Evolutionary conservation across 2,329 filamentous ascomycete genomes (phyloP), one percentile per base, ranked within the genome.

Genomic region (Colletotrichum falcatum): DNA sequence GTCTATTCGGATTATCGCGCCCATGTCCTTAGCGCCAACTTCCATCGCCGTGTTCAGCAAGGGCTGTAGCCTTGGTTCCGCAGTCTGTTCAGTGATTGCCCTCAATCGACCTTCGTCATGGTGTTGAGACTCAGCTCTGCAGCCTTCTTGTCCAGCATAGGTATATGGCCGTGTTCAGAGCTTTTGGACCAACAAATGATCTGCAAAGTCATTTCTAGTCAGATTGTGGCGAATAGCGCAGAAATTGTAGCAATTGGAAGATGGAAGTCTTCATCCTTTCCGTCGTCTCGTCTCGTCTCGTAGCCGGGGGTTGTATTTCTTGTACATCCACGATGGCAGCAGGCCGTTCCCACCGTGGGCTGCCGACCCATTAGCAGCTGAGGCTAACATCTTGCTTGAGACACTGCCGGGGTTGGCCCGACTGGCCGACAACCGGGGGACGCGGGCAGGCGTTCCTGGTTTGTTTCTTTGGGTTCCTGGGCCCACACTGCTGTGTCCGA

Each of bases 391-490:
- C 23, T 61, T 33, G 16, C 11, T 61, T 26, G 3, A 4, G 46
- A 66, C 30, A 49, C 26, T 18, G 20, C 16, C 61, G 46, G 55
- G 33, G 58, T 59, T 54, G 67, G 37, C 67, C 58, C 62, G 64
- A 62, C 56, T 71, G 49, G 56, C 51, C 44, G 44, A 59, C 65
- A 33, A 49, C 59, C 69, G 28, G 66, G 69, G 69, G 66, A n/a
- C 51, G 39, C 61, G 55, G 46, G 68, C 51, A 62, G 68, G 30
- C 55, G 51, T 65, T 66, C 69, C 71, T 60, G 68, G 59, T 53
- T 71, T 59, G 60, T 71, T 61, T 71, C 59, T 71, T 72, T 67
- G 65, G 63, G 58, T 68, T 71, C 59, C 64, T 68, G 58, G 59
- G 64, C 54, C 59, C 68, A 68, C 71, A 68, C 68, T 44, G 42